Conservation (phyloP, 352 stramenopile species). For the Pythium rishiriense region DNA sequence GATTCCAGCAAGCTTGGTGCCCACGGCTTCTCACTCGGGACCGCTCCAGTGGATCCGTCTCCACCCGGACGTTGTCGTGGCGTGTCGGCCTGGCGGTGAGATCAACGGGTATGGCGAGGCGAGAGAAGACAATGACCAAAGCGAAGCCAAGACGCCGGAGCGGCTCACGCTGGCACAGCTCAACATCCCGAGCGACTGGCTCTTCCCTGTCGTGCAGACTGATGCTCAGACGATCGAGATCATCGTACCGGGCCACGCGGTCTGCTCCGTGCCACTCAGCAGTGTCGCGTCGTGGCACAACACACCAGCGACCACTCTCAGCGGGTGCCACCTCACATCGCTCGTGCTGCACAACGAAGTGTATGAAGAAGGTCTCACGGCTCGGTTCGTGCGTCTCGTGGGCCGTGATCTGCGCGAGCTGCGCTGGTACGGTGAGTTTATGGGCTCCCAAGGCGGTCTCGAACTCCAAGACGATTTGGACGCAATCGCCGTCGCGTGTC, state of each 20-base stretch:
- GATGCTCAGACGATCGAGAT: neutral
- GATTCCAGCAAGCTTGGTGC: neutral
- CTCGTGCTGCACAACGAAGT: conserved; percentile 7
- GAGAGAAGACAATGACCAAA: neutral
- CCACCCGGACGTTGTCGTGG: neutral
- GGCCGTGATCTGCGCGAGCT: neutral
- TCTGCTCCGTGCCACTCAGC: neutral
- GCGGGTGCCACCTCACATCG: neutral
- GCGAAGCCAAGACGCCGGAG: neutral
- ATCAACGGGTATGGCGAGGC: neutral
- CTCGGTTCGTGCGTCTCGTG: conserved; percentile 2
- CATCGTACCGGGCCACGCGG: conserved; percentile 6
- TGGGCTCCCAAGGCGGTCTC: neutral
- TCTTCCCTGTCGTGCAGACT: conserved; percentile 1
- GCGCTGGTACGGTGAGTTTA: conserved; percentile 1
- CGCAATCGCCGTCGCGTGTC: neutral
- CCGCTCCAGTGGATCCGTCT: neutral
- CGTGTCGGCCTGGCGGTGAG: neutral
- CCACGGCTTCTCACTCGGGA: neutral
- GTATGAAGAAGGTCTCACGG: neutral
- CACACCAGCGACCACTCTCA: neutral
- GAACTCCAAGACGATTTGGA: neutral
- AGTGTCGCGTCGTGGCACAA: neutral
- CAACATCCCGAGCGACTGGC: neutral
- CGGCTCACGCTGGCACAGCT: neutral